These are phyloP conservation scores for Nidula microcarpa DNA, from an alignment of 768 basidiomycete genomes.

Conservation along the genomic window DNA sequence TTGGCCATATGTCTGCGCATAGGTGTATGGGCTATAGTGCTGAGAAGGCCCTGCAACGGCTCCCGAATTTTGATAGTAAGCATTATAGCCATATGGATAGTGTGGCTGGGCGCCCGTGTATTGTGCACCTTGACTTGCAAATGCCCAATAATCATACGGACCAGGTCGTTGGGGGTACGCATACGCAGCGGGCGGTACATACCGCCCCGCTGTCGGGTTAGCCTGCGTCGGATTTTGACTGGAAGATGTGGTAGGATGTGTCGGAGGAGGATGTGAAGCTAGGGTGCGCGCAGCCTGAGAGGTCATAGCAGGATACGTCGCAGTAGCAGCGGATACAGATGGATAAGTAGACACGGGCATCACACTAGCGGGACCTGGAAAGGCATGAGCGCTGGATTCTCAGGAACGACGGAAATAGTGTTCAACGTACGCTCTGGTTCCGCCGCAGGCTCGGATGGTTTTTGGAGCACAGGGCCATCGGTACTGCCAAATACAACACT, in stretches of 20 bases:
- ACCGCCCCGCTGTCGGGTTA: conserved; percentile 7
- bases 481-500: conserved; percentile 76
- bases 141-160: conserved; percentile 35
- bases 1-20: conserved; percentile 19
- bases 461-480: conserved; percentile 68
- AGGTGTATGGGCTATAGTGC: conserved; percentile 18
- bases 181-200: conserved; percentile 6
- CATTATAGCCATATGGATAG: conserved; percentile 22
- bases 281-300: not conserved
- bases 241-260: conserved; percentile 8
- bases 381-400: conserved; percentile 1
- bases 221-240: conserved; percentile 2
- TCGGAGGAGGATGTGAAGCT: not conserved
- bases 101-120: conserved; percentile 8
- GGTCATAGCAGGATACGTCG: not conserved
- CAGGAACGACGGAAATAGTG: not conserved
- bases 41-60: conserved; percentile 12
- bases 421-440: conserved; percentile 44
- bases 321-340: conserved; percentile 21
- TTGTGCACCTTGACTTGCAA: conserved; percentile 15
- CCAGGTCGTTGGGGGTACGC: conserved; percentile 16
- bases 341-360: conserved; percentile 26
- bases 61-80: conserved; percentile 19
- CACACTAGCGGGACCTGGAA: conserved; percentile 13
- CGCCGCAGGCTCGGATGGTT: conserved; percentile 52